phyloP scores from a whole-genome alignment of 371 early-diverging fungal genomes.

The Caulochytrium protostelioides region DNA sequence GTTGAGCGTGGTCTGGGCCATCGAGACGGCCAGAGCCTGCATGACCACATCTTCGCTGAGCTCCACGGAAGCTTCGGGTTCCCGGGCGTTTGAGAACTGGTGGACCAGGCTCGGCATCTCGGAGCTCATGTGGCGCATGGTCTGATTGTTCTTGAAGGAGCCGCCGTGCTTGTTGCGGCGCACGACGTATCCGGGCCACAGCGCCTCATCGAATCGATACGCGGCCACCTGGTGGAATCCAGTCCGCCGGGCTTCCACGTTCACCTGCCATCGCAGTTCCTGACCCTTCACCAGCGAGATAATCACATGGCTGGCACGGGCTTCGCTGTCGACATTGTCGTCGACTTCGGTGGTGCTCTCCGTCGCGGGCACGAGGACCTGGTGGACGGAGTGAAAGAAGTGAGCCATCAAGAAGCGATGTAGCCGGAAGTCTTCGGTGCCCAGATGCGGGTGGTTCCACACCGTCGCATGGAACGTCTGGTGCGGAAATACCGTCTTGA shows the following conservation, averaged over 20 bases:
- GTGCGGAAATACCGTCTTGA: slow-evolving; percentile 1
- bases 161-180: slow-evolving; percentile 28
- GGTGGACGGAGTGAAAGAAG: slow-evolving; percentile 16
- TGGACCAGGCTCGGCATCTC: slow-evolving; percentile 12
- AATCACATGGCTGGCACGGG: neutral
- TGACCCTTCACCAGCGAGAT: slow-evolving; percentile 21
- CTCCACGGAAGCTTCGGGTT: neutral
- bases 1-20: neutral
- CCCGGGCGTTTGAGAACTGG: slow-evolving; percentile 1
- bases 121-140: slow-evolving; percentile 10
- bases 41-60: neutral
- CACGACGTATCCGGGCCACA: slow-evolving; percentile 21
- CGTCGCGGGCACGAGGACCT: slow-evolving; percentile 6
- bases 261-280: slow-evolving; percentile 23
- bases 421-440: slow-evolving; percentile 27
- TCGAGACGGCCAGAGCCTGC: neutral
- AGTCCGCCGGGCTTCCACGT: slow-evolving; percentile 12
- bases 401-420: slow-evolving; percentile 32
- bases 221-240: neutral
- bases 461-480: neutral
- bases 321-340: neutral
- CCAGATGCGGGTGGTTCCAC: slow-evolving; percentile 29
- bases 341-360: neutral
- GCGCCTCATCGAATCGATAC: slow-evolving; percentile 10
- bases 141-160: slow-evolving; percentile 22